These are phyloP conservation scores for Annulohypoxylon moriforme DNA, from an alignment of 495 filamentous ascomycete species.

Conservation along the genomic window DNA sequence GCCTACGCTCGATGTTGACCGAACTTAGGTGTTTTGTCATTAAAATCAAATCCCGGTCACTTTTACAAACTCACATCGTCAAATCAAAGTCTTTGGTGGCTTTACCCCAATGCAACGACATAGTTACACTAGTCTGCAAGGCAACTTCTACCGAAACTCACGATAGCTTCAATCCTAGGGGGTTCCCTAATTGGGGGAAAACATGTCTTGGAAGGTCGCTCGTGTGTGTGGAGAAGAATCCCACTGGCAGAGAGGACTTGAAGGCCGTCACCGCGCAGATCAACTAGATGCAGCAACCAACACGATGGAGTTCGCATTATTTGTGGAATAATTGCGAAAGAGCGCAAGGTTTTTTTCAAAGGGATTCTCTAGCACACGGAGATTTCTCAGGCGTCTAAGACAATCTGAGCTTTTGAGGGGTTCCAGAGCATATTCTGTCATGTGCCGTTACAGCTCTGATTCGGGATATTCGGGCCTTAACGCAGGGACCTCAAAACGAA, in stretches of 20 bases:
- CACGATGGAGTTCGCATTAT: conserved; percentile 59
- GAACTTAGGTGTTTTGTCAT: neutral
- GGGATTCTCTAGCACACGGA: conserved; percentile 51
- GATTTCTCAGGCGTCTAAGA: conserved; percentile 55
- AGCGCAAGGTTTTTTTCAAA: conserved; percentile 58
- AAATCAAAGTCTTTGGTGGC: neutral
- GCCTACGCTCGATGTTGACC: neutral
- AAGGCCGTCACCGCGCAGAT: conserved; percentile 59
- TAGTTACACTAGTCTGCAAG: neutral
- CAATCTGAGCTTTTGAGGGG: conserved; percentile 57
- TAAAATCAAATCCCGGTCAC: neutral
- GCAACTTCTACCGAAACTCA: neutral
- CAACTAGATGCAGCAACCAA: conserved; percentile 60
- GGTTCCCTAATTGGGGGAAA: conserved; percentile 37
- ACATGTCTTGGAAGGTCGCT: conserved; percentile 55
- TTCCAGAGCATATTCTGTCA: conserved; percentile 52
- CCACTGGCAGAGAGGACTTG: conserved; percentile 60
- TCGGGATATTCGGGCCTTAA: conserved; percentile 58
- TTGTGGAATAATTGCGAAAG: conserved; percentile 56
- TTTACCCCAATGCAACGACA: neutral
- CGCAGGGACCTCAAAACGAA: conserved; percentile 17
- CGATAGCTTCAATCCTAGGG: conserved; percentile 17
- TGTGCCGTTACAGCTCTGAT: conserved; percentile 56
- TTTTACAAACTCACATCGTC: neutral
- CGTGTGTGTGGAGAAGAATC: conserved; percentile 60